Percentiles rank a stretch among this genome's conserved stretches.
phyloP scores from a whole-genome alignment of 352 stramenopile genomes.

The Elongisporangium prolatum region DNA sequence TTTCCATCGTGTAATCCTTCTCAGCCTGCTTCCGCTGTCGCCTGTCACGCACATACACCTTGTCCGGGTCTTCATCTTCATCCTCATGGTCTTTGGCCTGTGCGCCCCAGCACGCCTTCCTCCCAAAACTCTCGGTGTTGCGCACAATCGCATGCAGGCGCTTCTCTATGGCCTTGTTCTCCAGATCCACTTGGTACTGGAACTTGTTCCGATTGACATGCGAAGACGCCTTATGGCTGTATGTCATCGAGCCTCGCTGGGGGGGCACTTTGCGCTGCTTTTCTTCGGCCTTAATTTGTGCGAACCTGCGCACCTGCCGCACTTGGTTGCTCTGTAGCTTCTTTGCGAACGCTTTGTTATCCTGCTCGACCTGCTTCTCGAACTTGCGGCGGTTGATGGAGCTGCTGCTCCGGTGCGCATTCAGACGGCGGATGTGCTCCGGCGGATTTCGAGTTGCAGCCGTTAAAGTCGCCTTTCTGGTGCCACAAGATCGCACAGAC shows the following conservation, averaged over 20 bases:
- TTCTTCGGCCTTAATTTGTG: slow-evolving; percentile 33
- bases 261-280: slow-evolving; percentile 26
- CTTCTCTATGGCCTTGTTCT: slow-evolving; percentile 57
- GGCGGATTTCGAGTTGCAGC: slow-evolving; percentile 7
- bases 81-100: slow-evolving; percentile 17
- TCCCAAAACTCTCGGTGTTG: background rate
- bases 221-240: slow-evolving; percentile 52
- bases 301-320: slow-evolving; percentile 21
- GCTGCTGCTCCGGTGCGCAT: slow-evolving; percentile 32
- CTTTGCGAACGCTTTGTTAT: slow-evolving; percentile 59
- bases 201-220: slow-evolving; percentile 60
- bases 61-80: slow-evolving; percentile 41
- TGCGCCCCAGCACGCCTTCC: slow-evolving; percentile 4
- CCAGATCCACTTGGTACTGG: slow-evolving; percentile 32
- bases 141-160: slow-evolving; percentile 32
- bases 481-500: background rate
- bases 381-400: slow-evolving; percentile 49
- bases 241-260: slow-evolving; percentile 35
- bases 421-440: slow-evolving; percentile 13
- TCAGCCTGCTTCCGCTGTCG: slow-evolving; percentile 34
- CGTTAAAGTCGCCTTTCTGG: slow-evolving; percentile 1
- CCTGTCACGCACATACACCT: slow-evolving; percentile 36
- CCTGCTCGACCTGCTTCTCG: slow-evolving; percentile 44
- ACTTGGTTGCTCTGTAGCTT: slow-evolving; percentile 31
- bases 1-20: slow-evolving; percentile 53